phyloP scores from a whole-genome alignment of 1,139 yeast species.

The Sugiyamaella castrensis region DNA sequence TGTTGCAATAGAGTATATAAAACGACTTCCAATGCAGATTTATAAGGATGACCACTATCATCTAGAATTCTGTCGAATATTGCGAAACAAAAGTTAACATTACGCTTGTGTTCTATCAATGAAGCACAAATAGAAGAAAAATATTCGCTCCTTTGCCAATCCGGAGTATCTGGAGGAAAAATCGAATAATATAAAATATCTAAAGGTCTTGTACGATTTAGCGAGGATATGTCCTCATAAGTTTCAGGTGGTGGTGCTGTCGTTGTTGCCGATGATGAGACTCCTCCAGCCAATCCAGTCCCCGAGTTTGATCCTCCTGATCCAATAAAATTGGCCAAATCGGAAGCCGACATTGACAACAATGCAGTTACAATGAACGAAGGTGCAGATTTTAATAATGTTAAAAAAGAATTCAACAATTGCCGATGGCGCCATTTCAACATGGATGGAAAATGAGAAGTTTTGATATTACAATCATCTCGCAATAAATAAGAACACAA shows the following conservation, averaged over 20 bases:
- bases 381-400: slow-evolving; percentile 37
- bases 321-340: slow-evolving; percentile 26
- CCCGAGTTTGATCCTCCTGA: slow-evolving; percentile 4
- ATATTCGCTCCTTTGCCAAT: slow-evolving; percentile 31
- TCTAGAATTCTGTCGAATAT: slow-evolving; percentile 26
- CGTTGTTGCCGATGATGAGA: slow-evolving; percentile 6
- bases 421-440: slow-evolving; percentile 30
- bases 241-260: slow-evolving; percentile 17
- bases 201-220: slow-evolving; percentile 32
- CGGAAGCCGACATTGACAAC: slow-evolving; percentile 29
- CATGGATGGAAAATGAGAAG: slow-evolving; percentile 23
- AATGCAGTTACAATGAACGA: slow-evolving; percentile 36
- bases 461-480: slow-evolving; percentile 20
- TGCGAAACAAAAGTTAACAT: slow-evolving; percentile 26
- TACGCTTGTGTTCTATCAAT: slow-evolving; percentile 26
- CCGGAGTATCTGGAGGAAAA: slow-evolving; percentile 29
- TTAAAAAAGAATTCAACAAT: slow-evolving; percentile 35
- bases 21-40: slow-evolving; percentile 26
- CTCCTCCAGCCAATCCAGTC: too few species aligned
- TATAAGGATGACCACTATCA: slow-evolving; percentile 24
- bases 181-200: slow-evolving; percentile 35
- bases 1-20: slow-evolving; percentile 28
- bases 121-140: slow-evolving; percentile 32
- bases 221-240: slow-evolving; percentile 29
- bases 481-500: slow-evolving; percentile 26